A percentile compares a stretch with the other conserved stretches of the same genome.
phyloP scores from a whole-genome alignment of 768 basidiomycete genomes.

The Clavaria fumosa region DNA sequence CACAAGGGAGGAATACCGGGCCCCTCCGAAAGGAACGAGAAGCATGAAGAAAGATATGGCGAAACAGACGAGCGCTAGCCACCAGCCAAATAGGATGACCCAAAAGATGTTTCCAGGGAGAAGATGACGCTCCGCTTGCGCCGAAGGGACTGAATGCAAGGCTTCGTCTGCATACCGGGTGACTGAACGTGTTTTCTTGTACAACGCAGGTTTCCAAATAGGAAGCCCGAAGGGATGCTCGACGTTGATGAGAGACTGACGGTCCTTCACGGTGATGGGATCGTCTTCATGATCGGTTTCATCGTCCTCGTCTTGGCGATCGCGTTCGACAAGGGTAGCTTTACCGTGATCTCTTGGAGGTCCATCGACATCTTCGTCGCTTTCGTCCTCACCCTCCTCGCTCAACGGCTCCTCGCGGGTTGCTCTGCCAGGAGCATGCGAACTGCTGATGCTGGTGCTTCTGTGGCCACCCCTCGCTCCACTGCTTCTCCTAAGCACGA shows the following conservation, averaged over 20 bases:
- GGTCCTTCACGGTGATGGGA: constrained; percentile 83
- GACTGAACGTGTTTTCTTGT: constrained; percentile 94
- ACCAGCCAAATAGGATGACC: constrained; percentile 85
- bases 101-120: constrained; percentile 92
- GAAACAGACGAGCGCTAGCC: constrained; percentile 67
- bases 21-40: constrained; percentile 66
- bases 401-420: constrained; percentile 32
- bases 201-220: constrained; percentile 98
- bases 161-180: constrained; percentile 93
- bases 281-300: constrained; percentile 47
- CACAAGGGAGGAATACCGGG: constrained; percentile 69
- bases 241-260: constrained; percentile 97
- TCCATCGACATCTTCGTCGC: constrained; percentile 23
- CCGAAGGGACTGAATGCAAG: constrained; percentile 82
- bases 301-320: constrained; percentile 23
- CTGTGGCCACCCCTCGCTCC: constrained; percentile 34
- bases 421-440: constrained; percentile 30
- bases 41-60: constrained; percentile 51
- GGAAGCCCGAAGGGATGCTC: constrained; percentile 98
- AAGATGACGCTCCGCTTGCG: constrained; percentile 85
- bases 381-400: constrained; percentile 40
- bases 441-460: constrained; percentile 50
- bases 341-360: constrained; percentile 26
- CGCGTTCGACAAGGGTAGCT: constrained; percentile 23
- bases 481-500: constrained; percentile 32